phyloP scores from a whole-genome alignment of 2,329 filamentous ascomycete genomes.

The Mollisia scopiformis region DNA sequence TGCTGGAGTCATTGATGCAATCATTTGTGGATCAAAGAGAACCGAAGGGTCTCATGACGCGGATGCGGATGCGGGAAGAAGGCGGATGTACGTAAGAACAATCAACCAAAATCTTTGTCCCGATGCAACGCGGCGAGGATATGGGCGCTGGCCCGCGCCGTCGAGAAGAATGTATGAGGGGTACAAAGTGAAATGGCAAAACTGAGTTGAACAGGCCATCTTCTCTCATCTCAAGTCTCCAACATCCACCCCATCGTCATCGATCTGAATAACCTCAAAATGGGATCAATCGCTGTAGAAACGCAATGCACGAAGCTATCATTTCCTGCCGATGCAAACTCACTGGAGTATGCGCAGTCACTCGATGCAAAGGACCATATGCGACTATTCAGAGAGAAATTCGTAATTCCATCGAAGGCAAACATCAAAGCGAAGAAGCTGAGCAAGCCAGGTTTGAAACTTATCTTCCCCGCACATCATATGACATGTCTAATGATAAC shows the following conservation, averaged over 20 bases:
- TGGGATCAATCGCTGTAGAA: constrained; percentile 33
- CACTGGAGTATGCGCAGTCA: constrained; percentile 50
- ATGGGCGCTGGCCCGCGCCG: not conserved
- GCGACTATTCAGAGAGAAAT: constrained; percentile 66
- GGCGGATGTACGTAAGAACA: constrained; percentile 8
- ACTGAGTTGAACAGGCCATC: not conserved
- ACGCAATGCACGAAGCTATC: constrained; percentile 35
- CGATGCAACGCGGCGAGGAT: constrained; percentile 14
- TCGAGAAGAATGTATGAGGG: constrained; percentile 1
- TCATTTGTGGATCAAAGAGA: not conserved
- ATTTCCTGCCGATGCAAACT: constrained; percentile 52
- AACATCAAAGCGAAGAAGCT: constrained; percentile 70
- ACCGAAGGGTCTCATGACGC: not conserved
- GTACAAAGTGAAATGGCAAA: constrained; percentile 22
- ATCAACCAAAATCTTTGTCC: constrained; percentile 12
- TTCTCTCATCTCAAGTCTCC: not conserved
- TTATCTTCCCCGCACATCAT: constrained; percentile 11
- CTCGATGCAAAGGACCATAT: constrained; percentile 67
- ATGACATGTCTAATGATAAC: constrained; percentile 18
- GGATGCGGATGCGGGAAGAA: constrained; percentile 22
- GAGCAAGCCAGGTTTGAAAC: constrained; percentile 37
- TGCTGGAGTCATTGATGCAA: not conserved
- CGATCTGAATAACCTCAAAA: constrained; percentile 11
- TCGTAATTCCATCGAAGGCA: constrained; percentile 74
- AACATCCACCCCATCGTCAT: not conserved